Base-by-base conservation (phyloP, 345 rosid genomes). In the Excoecaria agallocha region DNA sequence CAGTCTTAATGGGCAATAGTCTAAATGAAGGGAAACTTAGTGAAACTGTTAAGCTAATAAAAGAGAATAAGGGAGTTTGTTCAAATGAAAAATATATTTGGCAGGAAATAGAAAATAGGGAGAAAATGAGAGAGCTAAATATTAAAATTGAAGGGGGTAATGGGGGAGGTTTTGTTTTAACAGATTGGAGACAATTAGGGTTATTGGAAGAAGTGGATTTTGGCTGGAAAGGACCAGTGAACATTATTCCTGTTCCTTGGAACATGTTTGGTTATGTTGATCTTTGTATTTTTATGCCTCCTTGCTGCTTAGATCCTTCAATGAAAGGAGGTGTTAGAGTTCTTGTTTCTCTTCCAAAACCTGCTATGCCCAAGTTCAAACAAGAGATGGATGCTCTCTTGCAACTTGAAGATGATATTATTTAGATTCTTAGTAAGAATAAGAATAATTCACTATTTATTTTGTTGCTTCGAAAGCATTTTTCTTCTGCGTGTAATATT, bases 141-240 rank as follows among this genome's bases (percentile, higher is more conserved):
- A 62, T 52, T 15, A 72, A 73, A 73, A 61, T 82, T 15, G 76
- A 77, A 71, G 82, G n/a, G 5, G 77, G 84, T 0, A 62, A 35
- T 15, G 90, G 90, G 8, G 83, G 80, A 37, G 58, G 41, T 19
- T 85, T 84, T 83, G 12, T 84, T 43, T 56, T 85, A 7, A 85
- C 89, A 12, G 92, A 88, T 63, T 88, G 92, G 92, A 86, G 90
- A 38, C 88, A 81, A 39, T 52, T 88, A 65, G 87, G 89, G 15
- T 38, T 86, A 11, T 7, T 80, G 12, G 88, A 86, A 6, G 86
- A 79, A 59, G 75, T 80, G 10, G 88, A 87, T 80, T 87, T 87
- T 68, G 90, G 88, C 41, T 86, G 81, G 86, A 81, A 83, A 63
- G 84, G 77, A 11, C 41, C 85, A 3, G 81, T 83, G 68, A 88